Conservation (phyloP, 2,329 filamentous ascomycete genomes). For the Nannizziopsis barbatae region DNA sequence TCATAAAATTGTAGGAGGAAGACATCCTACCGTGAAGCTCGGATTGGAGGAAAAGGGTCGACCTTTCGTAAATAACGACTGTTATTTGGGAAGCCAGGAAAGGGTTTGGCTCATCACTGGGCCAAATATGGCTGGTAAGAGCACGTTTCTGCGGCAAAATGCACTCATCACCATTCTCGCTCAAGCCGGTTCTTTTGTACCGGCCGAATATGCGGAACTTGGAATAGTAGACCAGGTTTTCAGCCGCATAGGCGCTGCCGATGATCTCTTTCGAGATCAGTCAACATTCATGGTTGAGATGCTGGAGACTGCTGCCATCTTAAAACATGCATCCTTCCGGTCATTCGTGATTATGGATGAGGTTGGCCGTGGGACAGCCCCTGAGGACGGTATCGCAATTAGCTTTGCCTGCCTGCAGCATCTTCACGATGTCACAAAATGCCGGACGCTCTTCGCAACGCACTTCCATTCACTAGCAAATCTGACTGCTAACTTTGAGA, state of each 20-base stretch:
- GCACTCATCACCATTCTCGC: conserved; percentile 88
- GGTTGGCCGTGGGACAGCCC: conserved; percentile 86
- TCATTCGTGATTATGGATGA: conserved; percentile 99
- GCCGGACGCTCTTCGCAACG: conserved; percentile 80
- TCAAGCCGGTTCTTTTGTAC: conserved; percentile 86
- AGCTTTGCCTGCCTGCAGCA: conserved; percentile 82
- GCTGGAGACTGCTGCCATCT: conserved; percentile 86
- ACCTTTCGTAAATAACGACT: conserved; percentile 76
- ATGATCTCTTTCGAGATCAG: conserved; percentile 88
- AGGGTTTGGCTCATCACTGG: conserved; percentile 58
- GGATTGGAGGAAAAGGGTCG: conserved; percentile 69
- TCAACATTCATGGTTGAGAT: conserved; percentile 99
- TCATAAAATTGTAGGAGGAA: conserved; percentile 71
- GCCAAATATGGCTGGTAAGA: conserved; percentile 98
- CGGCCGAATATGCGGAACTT: conserved; percentile 72
- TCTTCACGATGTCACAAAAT: conserved; percentile 63
- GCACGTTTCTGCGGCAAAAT: conserved; percentile 90
- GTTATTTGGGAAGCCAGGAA: conserved; percentile 65
- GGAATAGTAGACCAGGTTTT: conserved; percentile 95
- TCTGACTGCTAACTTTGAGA: conserved; percentile 50
- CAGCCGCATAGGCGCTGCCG: conserved; percentile 83
- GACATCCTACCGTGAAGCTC: conserved; percentile 84
- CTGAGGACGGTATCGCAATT: conserved; percentile 80
- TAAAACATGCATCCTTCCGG: conserved; percentile 68
- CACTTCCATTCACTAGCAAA: conserved; percentile 84